Base-by-base conservation (phyloP, 2,329 filamentous ascomycete species). In the Teratosphaeria pseudoeucalypti region DNA sequence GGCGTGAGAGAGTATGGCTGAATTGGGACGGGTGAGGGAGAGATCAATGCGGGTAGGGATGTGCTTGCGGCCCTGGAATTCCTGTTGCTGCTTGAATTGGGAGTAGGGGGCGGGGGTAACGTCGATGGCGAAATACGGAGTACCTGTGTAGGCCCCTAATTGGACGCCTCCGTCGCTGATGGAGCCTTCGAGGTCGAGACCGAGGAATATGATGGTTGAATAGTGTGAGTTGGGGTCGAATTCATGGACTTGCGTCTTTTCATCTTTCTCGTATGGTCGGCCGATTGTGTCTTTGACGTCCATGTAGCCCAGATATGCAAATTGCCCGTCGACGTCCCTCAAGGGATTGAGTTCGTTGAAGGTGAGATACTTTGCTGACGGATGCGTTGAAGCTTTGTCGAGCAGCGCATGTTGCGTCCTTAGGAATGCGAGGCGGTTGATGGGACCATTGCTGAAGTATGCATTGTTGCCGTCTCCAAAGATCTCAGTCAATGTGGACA, bases 41-140 rank as follows among this genome's bases (percentile, higher is more conserved):
- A 49, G 43, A n/a, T 49, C 43, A 19, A 49, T 49, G 43, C 43
- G 43, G 6, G 43, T 49, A n/a, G 43, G 43, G 16, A 10, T 19
- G n/a, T 49, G n/a, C 19, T 49, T 49, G 43, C 43, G 43, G 43
- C 43, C 43, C 23, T 49, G 43, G 9, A 6, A 49, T 23, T 49
- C 43, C 5, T 49, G 43, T n/a, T 49, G 43, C 6, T n/a, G 9
- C 19, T 23, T 49, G 43, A 49, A 6, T 10, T 49, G 16, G n/a
- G 43, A 23, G 43, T 23, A 49, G 16, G 9, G 19, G 43, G n/a
- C n/a, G 16, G 43, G 81, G 6, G 43, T 49, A n/a, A 49, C 43
- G 43, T 49, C 43, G 43, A 49, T n/a, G 2, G 43, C 43, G 16
- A 49, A 49, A n/a, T 49, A 49, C 16, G 43, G 43, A 1, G 43